Evolutionary conservation across 1,284 basidiomycete species (phyloP), one percentile per base, ranked within the genome.

Genomic region (Ganoderma boninense): DNA sequence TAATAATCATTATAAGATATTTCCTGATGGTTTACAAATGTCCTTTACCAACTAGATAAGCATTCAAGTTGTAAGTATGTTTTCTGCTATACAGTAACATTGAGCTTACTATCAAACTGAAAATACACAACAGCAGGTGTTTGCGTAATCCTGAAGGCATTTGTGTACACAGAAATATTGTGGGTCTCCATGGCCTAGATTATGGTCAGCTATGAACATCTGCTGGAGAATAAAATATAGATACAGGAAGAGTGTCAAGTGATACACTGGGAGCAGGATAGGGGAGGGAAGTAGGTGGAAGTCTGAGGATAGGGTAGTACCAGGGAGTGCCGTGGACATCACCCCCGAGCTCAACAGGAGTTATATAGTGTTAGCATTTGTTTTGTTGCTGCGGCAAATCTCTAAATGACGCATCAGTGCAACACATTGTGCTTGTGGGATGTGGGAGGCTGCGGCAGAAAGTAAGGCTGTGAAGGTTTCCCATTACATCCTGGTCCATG

Each of bases 141-240:
- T 16, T 43, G 38, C 4, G 26, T 16, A 7, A 62, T 43, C n/a
- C 43, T 16, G 23, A 62, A 62, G 2, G 40, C 40, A 18, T 62
- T 62, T 4, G 60, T 62, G 14, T 43, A 62, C 26, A 62, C 60
- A 16, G 60, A 4, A 14, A 62, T 62, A 23, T 62, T 23, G 29
- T 14, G 40, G 23, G n/a, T 10, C 23, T 40, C 60, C 60, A 62
- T 62, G 6, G 14, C 32, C 54, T 57, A 20, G 18, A 57, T 18
- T 10, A 18, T 35, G 16, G 54, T 54, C 11, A 54, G 49, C 4
- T 26, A 54, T 14, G 20, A 46, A 26, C 26, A 13, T 14, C 4
- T 52, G 23, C 4, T 32, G 32, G 5, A 32, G 32, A 32, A 32
- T 4, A 13, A 13, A 23, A 20, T 26, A 26, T 26, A 14, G 49